phyloP scores from a whole-genome alignment of 768 basidiomycete species.

The Galerina marginata region DNA sequence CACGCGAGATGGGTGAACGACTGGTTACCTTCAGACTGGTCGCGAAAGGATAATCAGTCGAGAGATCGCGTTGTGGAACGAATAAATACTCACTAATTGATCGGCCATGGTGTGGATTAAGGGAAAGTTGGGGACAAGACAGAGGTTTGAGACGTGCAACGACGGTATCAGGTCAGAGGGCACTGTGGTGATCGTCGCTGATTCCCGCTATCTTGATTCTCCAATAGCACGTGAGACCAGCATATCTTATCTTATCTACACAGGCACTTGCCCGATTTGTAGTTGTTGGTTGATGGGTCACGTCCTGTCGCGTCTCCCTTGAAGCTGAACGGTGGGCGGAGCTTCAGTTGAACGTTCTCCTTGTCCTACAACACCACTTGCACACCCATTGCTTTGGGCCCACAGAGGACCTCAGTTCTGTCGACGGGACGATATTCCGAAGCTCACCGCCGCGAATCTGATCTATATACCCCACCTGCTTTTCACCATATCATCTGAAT shows the following conservation, averaged over 20 bases:
- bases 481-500: conserved; percentile 17
- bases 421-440: neutral
- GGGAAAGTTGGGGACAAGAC: conserved; percentile 9
- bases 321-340: neutral
- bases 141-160: conserved; percentile 11
- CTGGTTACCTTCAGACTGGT: conserved; percentile 61
- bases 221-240: neutral
- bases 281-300: conserved; percentile 33
- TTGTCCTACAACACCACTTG: conserved; percentile 2
- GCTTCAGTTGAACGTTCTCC: conserved; percentile 19
- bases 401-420: neutral
- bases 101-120: conserved; percentile 51
- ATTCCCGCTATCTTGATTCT: too few species aligned
- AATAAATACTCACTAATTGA: conserved; percentile 51
- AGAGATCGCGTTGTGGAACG: conserved; percentile 1
- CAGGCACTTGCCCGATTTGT: conserved; percentile 29
- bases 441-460: too few species aligned
- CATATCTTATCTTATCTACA: conserved; percentile 25
- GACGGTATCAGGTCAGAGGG: conserved; percentile 20
- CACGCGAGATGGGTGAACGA: conserved; percentile 18
- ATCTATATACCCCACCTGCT: conserved; percentile 4
- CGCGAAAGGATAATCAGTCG: conserved; percentile 10
- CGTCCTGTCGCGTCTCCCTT: conserved; percentile 24
- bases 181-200: conserved; percentile 18
- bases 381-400: neutral